phyloP scores from a whole-genome alignment of 768 basidiomycete species.

The Tulasnella calospora region DNA sequence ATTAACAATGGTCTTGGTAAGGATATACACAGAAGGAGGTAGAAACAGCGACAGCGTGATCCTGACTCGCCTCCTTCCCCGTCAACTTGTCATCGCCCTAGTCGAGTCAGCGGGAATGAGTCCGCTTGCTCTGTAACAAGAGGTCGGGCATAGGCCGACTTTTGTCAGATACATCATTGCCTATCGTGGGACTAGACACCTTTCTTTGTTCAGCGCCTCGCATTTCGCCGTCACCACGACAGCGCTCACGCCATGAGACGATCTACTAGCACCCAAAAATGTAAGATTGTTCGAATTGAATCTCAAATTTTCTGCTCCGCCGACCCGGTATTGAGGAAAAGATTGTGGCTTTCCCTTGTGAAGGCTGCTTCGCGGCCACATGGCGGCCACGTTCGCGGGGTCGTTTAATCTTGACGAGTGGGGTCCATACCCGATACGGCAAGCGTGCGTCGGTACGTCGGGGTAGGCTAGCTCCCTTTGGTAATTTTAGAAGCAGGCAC shows the following conservation, averaged over 20 bases:
- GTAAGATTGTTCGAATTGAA: neutral
- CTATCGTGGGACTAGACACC: neutral
- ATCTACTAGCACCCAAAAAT: neutral
- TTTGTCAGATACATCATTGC: neutral
- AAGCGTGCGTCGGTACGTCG: neutral
- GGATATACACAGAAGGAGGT: neutral
- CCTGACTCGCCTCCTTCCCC: neutral
- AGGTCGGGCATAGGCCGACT: too few relatives aligned
- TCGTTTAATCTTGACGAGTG: neutral
- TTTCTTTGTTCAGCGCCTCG: too few relatives aligned
- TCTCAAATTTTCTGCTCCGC: neutral
- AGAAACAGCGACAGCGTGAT: neutral
- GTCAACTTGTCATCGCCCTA: neutral
- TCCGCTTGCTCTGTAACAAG: neutral
- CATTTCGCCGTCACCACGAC: too few relatives aligned
- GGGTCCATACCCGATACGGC: neutral
- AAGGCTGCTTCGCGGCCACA: neutral
- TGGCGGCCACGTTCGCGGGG: neutral
- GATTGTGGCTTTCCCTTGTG: neutral
- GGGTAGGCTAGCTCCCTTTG: neutral
- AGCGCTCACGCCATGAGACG: neutral
- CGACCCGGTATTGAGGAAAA: neutral
- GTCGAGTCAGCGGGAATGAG: neutral
- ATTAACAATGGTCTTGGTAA: neutral
- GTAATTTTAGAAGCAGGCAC: neutral